A percentile compares a stretch with the other conserved stretches of the same genome.
Conservation (phyloP, 805 yeast species). For the Wickerhamiella bombiphila region DNA sequence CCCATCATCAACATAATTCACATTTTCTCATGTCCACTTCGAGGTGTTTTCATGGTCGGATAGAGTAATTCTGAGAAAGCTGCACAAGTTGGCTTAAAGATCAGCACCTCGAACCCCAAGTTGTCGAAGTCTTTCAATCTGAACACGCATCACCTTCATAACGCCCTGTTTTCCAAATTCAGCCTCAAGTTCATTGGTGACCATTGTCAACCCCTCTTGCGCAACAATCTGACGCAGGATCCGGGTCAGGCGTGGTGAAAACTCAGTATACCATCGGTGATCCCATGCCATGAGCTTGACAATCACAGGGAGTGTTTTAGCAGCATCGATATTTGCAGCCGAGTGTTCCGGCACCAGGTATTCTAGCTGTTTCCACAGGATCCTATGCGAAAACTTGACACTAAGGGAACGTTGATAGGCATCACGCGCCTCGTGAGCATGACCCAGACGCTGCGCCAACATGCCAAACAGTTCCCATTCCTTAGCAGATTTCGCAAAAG, state of each 20-base stretch:
- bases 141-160: conserved; percentile 18
- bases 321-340: background rate
- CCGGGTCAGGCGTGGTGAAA: conserved; percentile 54
- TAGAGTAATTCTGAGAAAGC: too few relatives aligned
- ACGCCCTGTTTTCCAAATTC: conserved; percentile 21
- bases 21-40: too few relatives aligned
- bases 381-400: conserved; percentile 65
- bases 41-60: too few relatives aligned
- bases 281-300: conserved; percentile 91
- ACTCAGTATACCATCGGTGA: conserved; percentile 93
- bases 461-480: conserved; percentile 91
- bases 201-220: conserved; percentile 66
- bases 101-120: conserved; percentile 19
- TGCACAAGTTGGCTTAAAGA: conserved; percentile 9
- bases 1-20: too few relatives aligned
- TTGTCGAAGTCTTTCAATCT: conserved; percentile 15
- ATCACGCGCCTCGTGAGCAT: conserved; percentile 64
- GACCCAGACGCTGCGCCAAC: conserved; percentile 74
- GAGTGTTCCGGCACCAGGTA: conserved; percentile 25
- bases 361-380: conserved; percentile 58
- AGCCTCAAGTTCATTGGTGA: conserved; percentile 31
- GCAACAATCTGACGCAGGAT: conserved; percentile 47
- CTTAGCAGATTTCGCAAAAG: conserved; percentile 57
- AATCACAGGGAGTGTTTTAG: conserved; percentile 44
- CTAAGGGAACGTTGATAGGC: conserved; percentile 65